Evolutionary conservation across 306 rosid species (phyloP).

Genomic region (Biancaea sappan): DNA sequence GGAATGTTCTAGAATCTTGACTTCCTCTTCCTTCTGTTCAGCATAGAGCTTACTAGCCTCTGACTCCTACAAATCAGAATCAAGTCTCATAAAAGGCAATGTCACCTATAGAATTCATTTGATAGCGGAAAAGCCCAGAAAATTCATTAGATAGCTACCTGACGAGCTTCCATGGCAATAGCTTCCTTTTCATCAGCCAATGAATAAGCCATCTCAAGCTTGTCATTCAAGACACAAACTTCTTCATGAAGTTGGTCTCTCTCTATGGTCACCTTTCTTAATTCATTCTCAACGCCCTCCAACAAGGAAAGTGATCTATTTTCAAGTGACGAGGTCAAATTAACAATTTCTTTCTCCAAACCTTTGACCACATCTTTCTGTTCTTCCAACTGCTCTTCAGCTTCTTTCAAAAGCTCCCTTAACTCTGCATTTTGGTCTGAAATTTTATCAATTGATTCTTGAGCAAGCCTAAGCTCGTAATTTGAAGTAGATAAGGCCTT

Average conservation of each 20-base stretch:
- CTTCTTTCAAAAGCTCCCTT: conserved; percentile 66
- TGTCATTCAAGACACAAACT: conserved; percentile 59
- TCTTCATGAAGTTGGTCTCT: conserved; percentile 79
- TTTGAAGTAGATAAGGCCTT: conserved; percentile 60
- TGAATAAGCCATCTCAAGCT: conserved; percentile 80
- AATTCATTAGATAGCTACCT: conserved; percentile 54
- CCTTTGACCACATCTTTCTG: conserved; percentile 72
- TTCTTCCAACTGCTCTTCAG: conserved; percentile 70
- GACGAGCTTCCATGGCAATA: conserved; percentile 73
- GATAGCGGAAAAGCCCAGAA: conserved; percentile 30
- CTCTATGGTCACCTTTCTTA: conserved; percentile 57
- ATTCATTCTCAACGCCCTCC: conserved; percentile 66
- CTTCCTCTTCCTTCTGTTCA: conserved; percentile 94
- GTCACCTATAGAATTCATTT: conserved; percentile 24
- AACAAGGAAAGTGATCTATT: conserved; percentile 54
- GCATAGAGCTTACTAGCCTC: conserved; percentile 82
- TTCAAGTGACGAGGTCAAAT: conserved; percentile 63
- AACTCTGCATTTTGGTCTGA: conserved; percentile 68
- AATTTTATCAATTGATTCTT: conserved; percentile 48
- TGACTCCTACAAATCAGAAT: conserved; percentile 62
- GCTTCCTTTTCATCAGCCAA: conserved; percentile 93
- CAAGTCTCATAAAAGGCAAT: conserved; percentile 30
- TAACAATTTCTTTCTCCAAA: conserved; percentile 80
- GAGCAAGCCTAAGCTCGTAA: conserved; percentile 68
- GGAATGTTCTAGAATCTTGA: conserved; percentile 85